A percentile compares a stretch with the other conserved stretches of the same genome.
Evolutionary conservation across 1,139 yeast species (phyloP).

Genomic region (Diutina siamensis): DNA sequence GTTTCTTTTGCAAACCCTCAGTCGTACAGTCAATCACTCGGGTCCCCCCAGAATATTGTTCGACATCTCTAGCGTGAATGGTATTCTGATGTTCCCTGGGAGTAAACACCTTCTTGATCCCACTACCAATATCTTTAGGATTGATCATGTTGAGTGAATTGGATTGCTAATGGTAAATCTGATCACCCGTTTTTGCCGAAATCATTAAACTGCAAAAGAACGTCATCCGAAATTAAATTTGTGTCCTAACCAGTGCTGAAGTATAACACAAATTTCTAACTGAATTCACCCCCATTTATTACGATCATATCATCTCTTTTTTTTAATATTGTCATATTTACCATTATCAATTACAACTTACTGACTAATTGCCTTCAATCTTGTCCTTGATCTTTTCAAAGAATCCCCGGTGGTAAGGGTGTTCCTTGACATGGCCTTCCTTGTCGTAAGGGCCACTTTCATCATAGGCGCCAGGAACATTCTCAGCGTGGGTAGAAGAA

Average conservation of each 20-base stretch:
- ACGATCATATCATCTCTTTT: too few species aligned
- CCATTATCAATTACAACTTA: too few species aligned
- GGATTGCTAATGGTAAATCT: neutral
- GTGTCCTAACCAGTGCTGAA: too few species aligned
- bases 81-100: neutral
- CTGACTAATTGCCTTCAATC: slow-evolving; percentile 2
- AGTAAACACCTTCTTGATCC: neutral
- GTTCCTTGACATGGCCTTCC: neutral
- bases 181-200: neutral
- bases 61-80: neutral
- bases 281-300: too few species aligned
- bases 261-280: too few species aligned
- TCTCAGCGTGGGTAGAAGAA: neutral
- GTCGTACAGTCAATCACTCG: neutral
- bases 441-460: neutral
- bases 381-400: slow-evolving; percentile 5
- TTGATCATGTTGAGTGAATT: neutral
- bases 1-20: neutral
- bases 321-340: too few species aligned
- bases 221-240: too few species aligned
- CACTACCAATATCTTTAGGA: neutral
- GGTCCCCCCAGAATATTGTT: neutral
- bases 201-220: too few species aligned
- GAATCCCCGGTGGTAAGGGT: neutral
- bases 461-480: neutral